These are phyloP conservation scores for Phialemoniopsis sp. DNA, from an alignment of 2,329 filamentous ascomycete genomes.

Conservation along the genomic window DNA sequence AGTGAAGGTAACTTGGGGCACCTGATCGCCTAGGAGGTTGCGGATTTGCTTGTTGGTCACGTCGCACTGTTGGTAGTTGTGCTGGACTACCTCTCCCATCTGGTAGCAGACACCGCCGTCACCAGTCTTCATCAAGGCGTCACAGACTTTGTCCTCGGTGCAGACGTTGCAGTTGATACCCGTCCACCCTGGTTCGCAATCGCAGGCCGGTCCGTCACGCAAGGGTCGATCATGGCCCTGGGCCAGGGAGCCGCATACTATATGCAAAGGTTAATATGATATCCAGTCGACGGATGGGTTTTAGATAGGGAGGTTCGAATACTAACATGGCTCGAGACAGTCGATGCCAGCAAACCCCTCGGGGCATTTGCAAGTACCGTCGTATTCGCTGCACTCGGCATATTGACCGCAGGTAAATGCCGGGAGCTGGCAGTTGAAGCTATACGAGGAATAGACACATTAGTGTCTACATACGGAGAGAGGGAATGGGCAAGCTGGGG, in stretches of 20 bases:
- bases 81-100: conserved; percentile 82
- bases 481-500: neutral
- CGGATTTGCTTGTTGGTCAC: conserved; percentile 95
- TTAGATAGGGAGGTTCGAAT: neutral
- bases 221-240: conserved; percentile 76
- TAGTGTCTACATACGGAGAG: conserved; percentile 29
- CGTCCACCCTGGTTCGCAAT: conserved; percentile 89
- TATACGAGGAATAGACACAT: conserved; percentile 50
- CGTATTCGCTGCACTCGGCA: conserved; percentile 81
- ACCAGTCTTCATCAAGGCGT: conserved; percentile 78
- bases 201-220: conserved; percentile 63
- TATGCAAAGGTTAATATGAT: no score
- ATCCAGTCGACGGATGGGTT: neutral
- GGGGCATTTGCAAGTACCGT: conserved; percentile 89
- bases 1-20: conserved; percentile 91
- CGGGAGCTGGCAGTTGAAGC: conserved; percentile 97
- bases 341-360: conserved; percentile 92
- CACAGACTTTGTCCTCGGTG: conserved; percentile 75
- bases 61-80: conserved; percentile 97
- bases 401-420: conserved; percentile 91
- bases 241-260: conserved; percentile 81
- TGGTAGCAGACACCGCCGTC: conserved; percentile 88
- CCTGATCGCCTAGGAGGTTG: conserved; percentile 76
- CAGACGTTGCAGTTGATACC: conserved; percentile 99
- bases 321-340: conserved; percentile 74